Base-by-base conservation (phyloP, 345 rosid species). In the Draba incana region DNA sequence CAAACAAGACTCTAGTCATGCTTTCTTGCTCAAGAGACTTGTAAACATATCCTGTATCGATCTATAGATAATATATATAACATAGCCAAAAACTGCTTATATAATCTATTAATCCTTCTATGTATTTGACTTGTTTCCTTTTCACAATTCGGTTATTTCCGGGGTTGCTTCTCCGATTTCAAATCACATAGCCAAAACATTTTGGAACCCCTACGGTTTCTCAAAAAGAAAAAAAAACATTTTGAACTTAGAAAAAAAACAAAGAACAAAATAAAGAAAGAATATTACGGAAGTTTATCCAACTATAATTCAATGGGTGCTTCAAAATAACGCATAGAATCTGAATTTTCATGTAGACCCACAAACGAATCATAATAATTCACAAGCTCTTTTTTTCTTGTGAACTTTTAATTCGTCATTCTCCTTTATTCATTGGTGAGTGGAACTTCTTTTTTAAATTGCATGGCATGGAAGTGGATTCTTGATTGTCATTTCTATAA, bases 311-410 rank as follows among this genome's bases (percentile, higher is more conserved):
- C 27, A 46, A 57, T 45, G 56, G 74, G 80, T 80, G 85, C 94
- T 88, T 85, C 76, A 59, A 39, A 54, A 8, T 77, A 77, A 86
- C 79, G 85, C 85, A 69, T 6, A 61, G 83, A 65, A 79, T 82
- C 82, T 66, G 57, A 55, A 53, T 74, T 33, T 70, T 10, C 23
- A 10, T 46, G 68, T 62, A 65, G 75, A 64, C 78, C 81, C 81
- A 81, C 71, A 44, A 66, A 70, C 53, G 80, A 66, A 79, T 57
- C 52, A 24, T 65, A 31, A 78, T 79, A 71, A 70, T 75, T 78
- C 52, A 66, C 61, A 55, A 78, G 73, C 85, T 83, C 79, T 57
- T 77, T 78, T 44, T 10, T 28, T 46, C 49, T 14, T 52, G 60
- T 78, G 54, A 71, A 48, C 63, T 69, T 68, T 81, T 25, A 47